A percentile compares a stretch with the other conserved stretches of the same genome.
These are phyloP conservation scores for Suillus brevipes DNA, from an alignment of 768 basidiomycete species.

Conservation along the genomic window DNA sequence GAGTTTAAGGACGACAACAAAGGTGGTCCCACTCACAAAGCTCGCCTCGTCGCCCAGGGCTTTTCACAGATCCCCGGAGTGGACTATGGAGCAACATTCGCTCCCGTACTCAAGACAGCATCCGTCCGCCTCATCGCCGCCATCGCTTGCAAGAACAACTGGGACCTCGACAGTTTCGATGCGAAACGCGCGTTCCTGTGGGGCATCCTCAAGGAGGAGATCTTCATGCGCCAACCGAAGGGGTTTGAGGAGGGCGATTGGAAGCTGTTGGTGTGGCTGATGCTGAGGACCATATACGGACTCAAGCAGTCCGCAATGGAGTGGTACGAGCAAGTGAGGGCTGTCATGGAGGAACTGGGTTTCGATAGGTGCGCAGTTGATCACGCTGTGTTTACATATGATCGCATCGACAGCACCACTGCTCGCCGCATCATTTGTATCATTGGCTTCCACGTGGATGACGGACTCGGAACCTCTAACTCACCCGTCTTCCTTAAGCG, in stretches of 20 bases:
- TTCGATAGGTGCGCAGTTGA: neutral
- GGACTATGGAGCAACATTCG: constrained; percentile 34
- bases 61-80: constrained; percentile 32
- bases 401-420: neutral
- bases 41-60: neutral
- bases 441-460: neutral
- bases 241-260: constrained; percentile 22
- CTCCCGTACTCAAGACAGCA: constrained; percentile 9
- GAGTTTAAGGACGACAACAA: constrained; percentile 2
- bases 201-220: constrained; percentile 8
- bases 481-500: neutral
- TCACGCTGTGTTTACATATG: neutral
- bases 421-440: neutral
- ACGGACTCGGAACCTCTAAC: neutral
- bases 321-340: neutral
- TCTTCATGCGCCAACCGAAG: constrained; percentile 39
- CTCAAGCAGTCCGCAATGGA: neutral
- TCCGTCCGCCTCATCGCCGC: neutral
- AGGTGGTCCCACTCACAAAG: neutral
- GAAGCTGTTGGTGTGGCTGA: neutral
- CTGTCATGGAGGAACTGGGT: neutral
- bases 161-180: neutral
- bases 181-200: neutral
- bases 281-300: neutral
- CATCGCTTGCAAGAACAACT: neutral